A percentile compares a stretch with the other conserved stretches of the same genome.
phyloP scores from a whole-genome alignment of 2,329 filamentous ascomycete species.

The Fusarium papillatum region DNA sequence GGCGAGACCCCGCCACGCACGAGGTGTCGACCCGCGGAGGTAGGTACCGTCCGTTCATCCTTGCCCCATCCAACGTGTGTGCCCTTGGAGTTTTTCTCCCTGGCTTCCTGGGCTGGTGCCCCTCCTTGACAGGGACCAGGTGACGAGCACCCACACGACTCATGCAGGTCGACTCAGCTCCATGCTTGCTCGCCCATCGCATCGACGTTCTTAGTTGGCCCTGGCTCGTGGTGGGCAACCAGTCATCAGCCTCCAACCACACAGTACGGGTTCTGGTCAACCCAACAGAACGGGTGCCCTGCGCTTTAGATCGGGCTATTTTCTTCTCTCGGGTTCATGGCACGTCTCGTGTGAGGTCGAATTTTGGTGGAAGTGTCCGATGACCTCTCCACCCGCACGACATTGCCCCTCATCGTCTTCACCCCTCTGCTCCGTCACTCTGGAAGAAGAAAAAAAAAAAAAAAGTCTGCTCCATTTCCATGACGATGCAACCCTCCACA shows the following conservation, averaged over 20 bases:
- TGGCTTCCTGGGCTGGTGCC: constrained; percentile 22
- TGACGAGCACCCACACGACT: constrained; percentile 39
- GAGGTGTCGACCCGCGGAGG: constrained; percentile 26
- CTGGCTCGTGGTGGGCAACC: constrained; percentile 33
- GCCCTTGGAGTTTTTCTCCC: constrained; percentile 20
- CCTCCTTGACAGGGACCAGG: constrained; percentile 33
- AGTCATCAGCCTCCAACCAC: constrained; percentile 35
- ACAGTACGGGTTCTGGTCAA: constrained; percentile 35
- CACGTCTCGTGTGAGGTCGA: constrained; percentile 25
- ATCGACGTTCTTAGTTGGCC: constrained; percentile 28
- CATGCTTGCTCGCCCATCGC: constrained; percentile 31
- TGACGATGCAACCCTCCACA: constrained; percentile 35
- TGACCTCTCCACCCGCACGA: constrained; percentile 27
- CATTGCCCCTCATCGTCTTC: constrained; percentile 24
- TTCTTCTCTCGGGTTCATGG: constrained; percentile 24
- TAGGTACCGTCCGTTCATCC: constrained; percentile 26
- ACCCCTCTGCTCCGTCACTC: constrained; percentile 23
- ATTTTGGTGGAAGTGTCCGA: constrained; percentile 27
- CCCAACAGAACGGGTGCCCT: constrained; percentile 42
- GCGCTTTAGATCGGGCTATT: constrained; percentile 43
- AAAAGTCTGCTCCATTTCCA: constrained; percentile 19
- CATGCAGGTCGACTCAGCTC: constrained; percentile 41
- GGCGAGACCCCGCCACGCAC: constrained; percentile 35
- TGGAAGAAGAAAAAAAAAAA: not conserved
- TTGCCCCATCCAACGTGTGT: constrained; percentile 31